Evolutionary conservation across 139 green algal genomes (phyloP).

Genomic region (Chlamydomonas eustigma): DNA sequence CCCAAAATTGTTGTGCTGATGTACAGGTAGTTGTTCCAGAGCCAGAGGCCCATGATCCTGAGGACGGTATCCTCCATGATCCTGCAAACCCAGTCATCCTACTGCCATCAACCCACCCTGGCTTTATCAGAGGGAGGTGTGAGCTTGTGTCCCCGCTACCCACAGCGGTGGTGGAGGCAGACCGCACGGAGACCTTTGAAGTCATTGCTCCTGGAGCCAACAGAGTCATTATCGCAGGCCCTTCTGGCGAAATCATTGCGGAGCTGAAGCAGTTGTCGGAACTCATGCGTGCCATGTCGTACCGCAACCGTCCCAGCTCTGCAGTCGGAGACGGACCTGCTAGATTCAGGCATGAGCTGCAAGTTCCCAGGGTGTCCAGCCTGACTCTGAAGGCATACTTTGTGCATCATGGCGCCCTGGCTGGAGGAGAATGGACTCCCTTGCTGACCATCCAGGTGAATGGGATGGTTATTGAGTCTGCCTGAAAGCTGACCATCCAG

Average conservation of each 20-base stretch:
- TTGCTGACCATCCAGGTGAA: slow-evolving; percentile 26
- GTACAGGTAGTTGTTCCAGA: slow-evolving; percentile 31
- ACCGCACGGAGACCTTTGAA: slow-evolving; percentile 38
- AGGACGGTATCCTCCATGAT: slow-evolving; percentile 32
- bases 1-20: no score
- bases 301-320: background rate
- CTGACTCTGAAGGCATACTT: background rate
- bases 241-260: background rate
- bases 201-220: slow-evolving; percentile 26
- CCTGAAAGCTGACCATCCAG: no score
- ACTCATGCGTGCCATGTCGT: background rate
- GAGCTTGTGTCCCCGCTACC: slow-evolving; percentile 36
- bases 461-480: no score
- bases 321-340: background rate
- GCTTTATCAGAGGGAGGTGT: slow-evolving; percentile 2
- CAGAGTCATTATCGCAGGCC: slow-evolving; percentile 16
- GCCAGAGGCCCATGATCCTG: slow-evolving; percentile 22
- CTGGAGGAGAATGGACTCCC: slow-evolving; percentile 17
- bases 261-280: slow-evolving; percentile 5
- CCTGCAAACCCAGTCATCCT: slow-evolving; percentile 3
- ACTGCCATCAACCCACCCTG: slow-evolving; percentile 23
- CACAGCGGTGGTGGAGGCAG: slow-evolving; percentile 35
- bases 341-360: background rate
- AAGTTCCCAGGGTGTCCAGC: background rate
- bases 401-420: background rate